phyloP scores from a whole-genome alignment of 2,329 filamentous ascomycete species.

The Hyphodiscus sp. region DNA sequence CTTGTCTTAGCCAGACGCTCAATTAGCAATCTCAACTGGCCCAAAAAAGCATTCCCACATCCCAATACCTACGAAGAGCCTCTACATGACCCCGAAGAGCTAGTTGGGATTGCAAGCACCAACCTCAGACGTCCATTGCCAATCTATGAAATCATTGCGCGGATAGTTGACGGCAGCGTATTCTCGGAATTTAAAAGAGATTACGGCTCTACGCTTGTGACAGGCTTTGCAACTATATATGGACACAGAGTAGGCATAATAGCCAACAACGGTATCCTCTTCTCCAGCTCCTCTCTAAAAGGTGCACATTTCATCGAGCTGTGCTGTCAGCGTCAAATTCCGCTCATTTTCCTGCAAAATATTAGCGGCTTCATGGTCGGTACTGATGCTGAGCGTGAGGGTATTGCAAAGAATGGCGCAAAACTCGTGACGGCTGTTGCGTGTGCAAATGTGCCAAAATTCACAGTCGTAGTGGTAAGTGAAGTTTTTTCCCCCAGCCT shows the following conservation, averaged over 20 bases:
- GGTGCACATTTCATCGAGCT: slow-evolving; percentile 96
- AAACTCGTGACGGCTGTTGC: slow-evolving; percentile 95
- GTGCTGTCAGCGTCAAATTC: slow-evolving; percentile 82
- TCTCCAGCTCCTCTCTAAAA: slow-evolving; percentile 83
- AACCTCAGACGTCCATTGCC: slow-evolving; percentile 82
- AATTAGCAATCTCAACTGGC: slow-evolving; percentile 87
- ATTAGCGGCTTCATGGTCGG: slow-evolving; percentile 99
- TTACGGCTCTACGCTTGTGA: slow-evolving; percentile 85
- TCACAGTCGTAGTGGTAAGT: slow-evolving; percentile 80
- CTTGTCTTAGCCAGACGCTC: slow-evolving; percentile 78
- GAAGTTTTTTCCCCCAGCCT: too few species aligned
- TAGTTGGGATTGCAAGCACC: slow-evolving; percentile 82
- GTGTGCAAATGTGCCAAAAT: slow-evolving; percentile 90
- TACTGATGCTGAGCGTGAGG: slow-evolving; percentile 81
- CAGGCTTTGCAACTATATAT: slow-evolving; percentile 85
- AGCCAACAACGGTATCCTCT: slow-evolving; percentile 93
- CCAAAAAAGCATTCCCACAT: slow-evolving; percentile 39
- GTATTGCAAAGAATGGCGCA: slow-evolving; percentile 95
- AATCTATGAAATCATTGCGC: slow-evolving; percentile 84
- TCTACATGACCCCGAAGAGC: slow-evolving; percentile 70
- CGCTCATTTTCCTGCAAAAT: slow-evolving; percentile 90
- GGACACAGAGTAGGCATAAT: slow-evolving; percentile 88
- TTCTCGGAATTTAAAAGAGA: slow-evolving; percentile 93
- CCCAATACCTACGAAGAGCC: slow-evolving; percentile 62
- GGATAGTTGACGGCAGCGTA: slow-evolving; percentile 82